Evolutionary conservation across 495 filamentous ascomycete genomes (phyloP).

Genomic region (Penicillium odoratum): DNA sequence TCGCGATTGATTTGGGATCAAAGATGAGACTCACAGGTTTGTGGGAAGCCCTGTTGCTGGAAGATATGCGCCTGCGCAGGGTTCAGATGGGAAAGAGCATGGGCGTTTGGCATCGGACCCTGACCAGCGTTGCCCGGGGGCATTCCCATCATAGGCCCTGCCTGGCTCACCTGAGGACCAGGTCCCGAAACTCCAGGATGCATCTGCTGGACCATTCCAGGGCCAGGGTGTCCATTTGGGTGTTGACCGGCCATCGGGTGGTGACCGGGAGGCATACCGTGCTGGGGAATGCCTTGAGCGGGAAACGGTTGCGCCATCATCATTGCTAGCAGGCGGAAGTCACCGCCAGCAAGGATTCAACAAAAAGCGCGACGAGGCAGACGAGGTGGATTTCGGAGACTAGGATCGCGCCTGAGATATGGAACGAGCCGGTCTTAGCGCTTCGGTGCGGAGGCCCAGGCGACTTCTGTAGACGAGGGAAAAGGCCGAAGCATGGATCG

Average conservation of each 20-base stretch:
- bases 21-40: slow-evolving; percentile 37
- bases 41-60: slow-evolving; percentile 54
- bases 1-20: neutral
- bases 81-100: slow-evolving; percentile 77
- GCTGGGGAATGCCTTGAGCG: slow-evolving; percentile 70
- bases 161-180: slow-evolving; percentile 75
- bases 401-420: slow-evolving; percentile 39
- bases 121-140: slow-evolving; percentile 62
- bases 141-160: slow-evolving; percentile 80
- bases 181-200: slow-evolving; percentile 85
- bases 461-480: slow-evolving; percentile 28
- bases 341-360: slow-evolving; percentile 29
- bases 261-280: slow-evolving; percentile 74
- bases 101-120: slow-evolving; percentile 66
- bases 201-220: slow-evolving; percentile 72
- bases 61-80: slow-evolving; percentile 66
- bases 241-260: slow-evolving; percentile 78
- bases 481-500: slow-evolving; percentile 37
- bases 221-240: slow-evolving; percentile 56
- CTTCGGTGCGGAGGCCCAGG: slow-evolving; percentile 41
- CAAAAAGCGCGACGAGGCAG: slow-evolving; percentile 19
- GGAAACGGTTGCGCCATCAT: slow-evolving; percentile 70
- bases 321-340: slow-evolving; percentile 59
- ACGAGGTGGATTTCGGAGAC: slow-evolving; percentile 24
- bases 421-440: slow-evolving; percentile 46